A percentile compares a stretch with the other conserved stretches of the same genome.
These are phyloP conservation scores for Cladosporium sp. DNA, from an alignment of 2,329 filamentous ascomycete species.

Conservation along the genomic window DNA sequence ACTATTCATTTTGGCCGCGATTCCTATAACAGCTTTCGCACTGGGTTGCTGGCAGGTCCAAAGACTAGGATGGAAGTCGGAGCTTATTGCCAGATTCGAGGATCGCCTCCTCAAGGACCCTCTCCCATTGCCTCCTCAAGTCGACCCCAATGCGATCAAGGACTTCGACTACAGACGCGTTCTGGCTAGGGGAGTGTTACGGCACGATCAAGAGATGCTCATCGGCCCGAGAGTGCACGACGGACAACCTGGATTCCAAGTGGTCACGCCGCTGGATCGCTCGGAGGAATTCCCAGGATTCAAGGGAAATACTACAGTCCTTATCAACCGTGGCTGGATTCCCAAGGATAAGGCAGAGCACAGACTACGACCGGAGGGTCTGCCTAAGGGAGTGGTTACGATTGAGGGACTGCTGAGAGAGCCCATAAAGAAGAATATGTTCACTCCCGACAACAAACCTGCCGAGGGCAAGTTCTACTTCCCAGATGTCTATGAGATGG, in stretches of 20 bases:
- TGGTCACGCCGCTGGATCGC: conserved; percentile 85
- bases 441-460: conserved; percentile 86
- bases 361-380: conserved; percentile 55
- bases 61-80: conserved; percentile 88
- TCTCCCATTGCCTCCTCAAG: conserved; percentile 74
- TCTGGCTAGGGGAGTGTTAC: conserved; percentile 65
- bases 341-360: conserved; percentile 67
- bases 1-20: conserved; percentile 51
- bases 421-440: conserved; percentile 97
- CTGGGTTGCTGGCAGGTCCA: conserved; percentile 96
- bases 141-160: conserved; percentile 75
- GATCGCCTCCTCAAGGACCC: conserved; percentile 84
- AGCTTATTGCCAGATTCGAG: conserved; percentile 85
- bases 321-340: conserved; percentile 93
- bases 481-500: conserved; percentile 91
- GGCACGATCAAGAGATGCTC: conserved; percentile 94
- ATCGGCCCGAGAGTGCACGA: conserved; percentile 86
- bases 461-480: conserved; percentile 88
- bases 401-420: conserved; percentile 82
- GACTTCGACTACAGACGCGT: conserved; percentile 93
- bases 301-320: conserved; percentile 58
- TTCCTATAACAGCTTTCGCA: conserved; percentile 83
- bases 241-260: conserved; percentile 83
- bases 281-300: conserved; percentile 39
- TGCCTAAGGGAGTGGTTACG: conserved; percentile 67